Base-by-base conservation (phyloP, 306 rosid genomes). In the Vicia sativa region DNA sequence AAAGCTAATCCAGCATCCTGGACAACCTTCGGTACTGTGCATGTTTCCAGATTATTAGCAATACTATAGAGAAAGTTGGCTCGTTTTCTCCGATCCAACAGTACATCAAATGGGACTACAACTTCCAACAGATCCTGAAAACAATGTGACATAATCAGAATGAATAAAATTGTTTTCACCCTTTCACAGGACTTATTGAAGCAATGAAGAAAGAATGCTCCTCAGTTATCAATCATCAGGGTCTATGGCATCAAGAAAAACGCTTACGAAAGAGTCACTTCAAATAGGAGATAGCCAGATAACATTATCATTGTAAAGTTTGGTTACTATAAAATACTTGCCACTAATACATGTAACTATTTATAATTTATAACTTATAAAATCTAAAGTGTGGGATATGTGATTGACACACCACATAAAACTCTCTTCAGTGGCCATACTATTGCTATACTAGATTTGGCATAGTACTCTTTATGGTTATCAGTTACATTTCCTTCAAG, bases 101-200 rank as follows among this genome's bases (percentile, higher is more conserved):
- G 75, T 63, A 90, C 78, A 75, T 92, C 96, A 82, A 92, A 92
- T 11, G 98, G 96, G 21, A 87, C 87, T 12, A 92, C 96, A 48
- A 93, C 98, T 76, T 92, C 93, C 90, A 87, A 85, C 71, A 92
- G 91, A 86, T 90, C 96, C 98, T 92, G 89, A 35, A 72, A 66
- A 77, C n/a, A 61, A 50, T 19, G 43, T 38, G 14, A 57, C n/a
- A 25, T 21, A 28, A 68, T 65, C 64, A 53, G 61, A 14, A 73
- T 25, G 23, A 54, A 57, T 3, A 75, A 66, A 12, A 5, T 11
- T 34, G 68, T 50, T 76, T 58, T 76, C 65, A 52, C 26, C 59
- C 39, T 75, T 76, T 55, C 54, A 48, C 34, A 29, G 42, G 70
- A 48, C 26, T 37, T 58, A 35, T 35, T 54, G 43, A 72, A 49